Evolutionary conservation across 2,329 filamentous ascomycete genomes (phyloP).

Genomic region (Coniochaeta hoffmannii): DNA sequence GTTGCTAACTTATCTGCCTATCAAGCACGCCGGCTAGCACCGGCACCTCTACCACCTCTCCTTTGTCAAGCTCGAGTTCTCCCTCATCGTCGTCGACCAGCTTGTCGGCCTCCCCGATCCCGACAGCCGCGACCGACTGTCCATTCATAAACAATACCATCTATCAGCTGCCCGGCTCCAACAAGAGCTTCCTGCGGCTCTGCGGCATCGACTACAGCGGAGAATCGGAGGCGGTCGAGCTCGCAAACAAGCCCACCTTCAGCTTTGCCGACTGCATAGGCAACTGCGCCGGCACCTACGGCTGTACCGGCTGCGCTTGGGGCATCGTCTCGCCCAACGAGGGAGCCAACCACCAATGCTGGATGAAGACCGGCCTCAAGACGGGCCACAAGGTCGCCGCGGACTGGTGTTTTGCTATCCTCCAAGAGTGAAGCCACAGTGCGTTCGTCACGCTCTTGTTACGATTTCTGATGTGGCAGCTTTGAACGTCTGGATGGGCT

Average conservation of each 20-base stretch:
- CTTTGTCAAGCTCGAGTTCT: slow-evolving; percentile 8
- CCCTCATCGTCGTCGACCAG: slow-evolving; percentile 13
- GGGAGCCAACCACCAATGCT: slow-evolving; percentile 25
- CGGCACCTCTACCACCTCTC: slow-evolving; percentile 7
- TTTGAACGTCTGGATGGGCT: not conserved
- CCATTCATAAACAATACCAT: slow-evolving; percentile 35
- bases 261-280: slow-evolving; percentile 30
- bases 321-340: slow-evolving; percentile 25
- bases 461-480: not conserved
- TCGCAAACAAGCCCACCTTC: slow-evolving; percentile 20
- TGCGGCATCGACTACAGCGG: slow-evolving; percentile 39
- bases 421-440: slow-evolving; percentile 11
- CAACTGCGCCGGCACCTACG: slow-evolving; percentile 26
- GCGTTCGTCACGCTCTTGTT: not conserved
- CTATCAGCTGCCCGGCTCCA: slow-evolving; percentile 31
- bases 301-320: slow-evolving; percentile 30
- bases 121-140: slow-evolving; percentile 26
- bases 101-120: slow-evolving; percentile 11
- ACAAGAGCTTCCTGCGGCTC: slow-evolving; percentile 32
- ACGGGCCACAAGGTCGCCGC: slow-evolving; percentile 18
- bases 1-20: not conserved
- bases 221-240: slow-evolving; percentile 20
- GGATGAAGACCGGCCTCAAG: slow-evolving; percentile 27
- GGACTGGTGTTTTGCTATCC: slow-evolving; percentile 29
- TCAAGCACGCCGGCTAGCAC: not conserved